A percentile compares a stretch with the other conserved stretches of the same genome.
These are phyloP conservation scores for Penicillium rolfsii DNA, from an alignment of 2,329 filamentous ascomycete species.

Conservation along the genomic window DNA sequence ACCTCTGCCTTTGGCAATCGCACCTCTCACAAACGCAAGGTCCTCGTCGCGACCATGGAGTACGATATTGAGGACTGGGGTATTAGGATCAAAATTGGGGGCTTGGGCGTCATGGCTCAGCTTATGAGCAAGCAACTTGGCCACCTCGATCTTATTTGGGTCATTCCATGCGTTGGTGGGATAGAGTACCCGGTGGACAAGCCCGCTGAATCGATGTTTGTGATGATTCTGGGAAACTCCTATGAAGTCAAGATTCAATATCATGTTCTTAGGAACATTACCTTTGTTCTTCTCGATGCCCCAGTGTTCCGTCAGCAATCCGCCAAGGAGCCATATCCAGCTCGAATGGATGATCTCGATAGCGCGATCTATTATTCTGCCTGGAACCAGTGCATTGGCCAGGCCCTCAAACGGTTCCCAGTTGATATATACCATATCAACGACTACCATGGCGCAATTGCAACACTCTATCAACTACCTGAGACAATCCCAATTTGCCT, in stretches of 20 bases:
- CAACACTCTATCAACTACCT: conserved; percentile 67
- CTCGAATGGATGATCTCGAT: conserved; percentile 70
- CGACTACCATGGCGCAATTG: conserved; percentile 66
- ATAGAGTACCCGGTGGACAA: conserved; percentile 66
- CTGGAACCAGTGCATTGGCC: conserved; percentile 71
- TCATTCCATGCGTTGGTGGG: conserved; percentile 65
- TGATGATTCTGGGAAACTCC: conserved; percentile 62
- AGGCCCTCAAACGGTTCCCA: conserved; percentile 64
- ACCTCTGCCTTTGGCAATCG: conserved; percentile 39
- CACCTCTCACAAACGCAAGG: conserved; percentile 53
- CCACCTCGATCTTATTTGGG: conserved; percentile 68
- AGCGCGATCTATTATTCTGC: conserved; percentile 70
- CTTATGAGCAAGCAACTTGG: conserved; percentile 68
- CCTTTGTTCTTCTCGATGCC: conserved; percentile 68
- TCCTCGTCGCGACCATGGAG: conserved; percentile 71
- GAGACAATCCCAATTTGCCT: conserved; percentile 64
- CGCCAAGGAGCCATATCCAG: conserved; percentile 65
- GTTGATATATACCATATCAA: conserved; percentile 69
- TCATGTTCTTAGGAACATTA: conserved; percentile 66
- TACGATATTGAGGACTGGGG: conserved; percentile 72
- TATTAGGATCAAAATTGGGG: conserved; percentile 73
- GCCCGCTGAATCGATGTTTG: conserved; percentile 62
- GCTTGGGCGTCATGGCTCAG: conserved; percentile 70
- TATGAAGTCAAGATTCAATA: conserved; percentile 68
- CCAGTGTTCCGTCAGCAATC: conserved; percentile 68